phyloP scores from a whole-genome alignment of 805 yeast genomes.

The Kuraishia cidri region DNA sequence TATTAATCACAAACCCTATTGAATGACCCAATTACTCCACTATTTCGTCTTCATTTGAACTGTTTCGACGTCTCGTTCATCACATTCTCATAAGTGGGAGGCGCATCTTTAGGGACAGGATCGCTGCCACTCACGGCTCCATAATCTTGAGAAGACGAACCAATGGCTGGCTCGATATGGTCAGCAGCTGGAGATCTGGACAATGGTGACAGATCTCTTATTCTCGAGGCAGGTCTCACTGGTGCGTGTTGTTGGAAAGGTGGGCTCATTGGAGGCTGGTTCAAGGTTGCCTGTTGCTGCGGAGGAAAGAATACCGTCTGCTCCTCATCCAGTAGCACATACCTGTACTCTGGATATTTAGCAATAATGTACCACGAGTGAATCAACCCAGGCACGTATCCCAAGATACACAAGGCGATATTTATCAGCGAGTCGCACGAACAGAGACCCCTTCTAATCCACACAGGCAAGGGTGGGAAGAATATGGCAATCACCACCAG shows the following conservation, averaged over 20 bases:
- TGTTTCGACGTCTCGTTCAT: conserved; percentile 22
- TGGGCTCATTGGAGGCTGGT: not conserved
- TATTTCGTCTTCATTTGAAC: no score
- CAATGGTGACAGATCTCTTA: no score
- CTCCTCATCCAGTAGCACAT: conserved; percentile 7
- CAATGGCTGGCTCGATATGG: not conserved
- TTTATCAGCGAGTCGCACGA: conserved; percentile 66
- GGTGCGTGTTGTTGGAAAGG: not conserved
- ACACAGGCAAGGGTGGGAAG: conserved; percentile 75
- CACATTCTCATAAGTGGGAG: conserved; percentile 26
- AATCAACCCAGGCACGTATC: conserved; percentile 62
- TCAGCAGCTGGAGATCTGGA: not conserved
- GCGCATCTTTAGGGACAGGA: conserved; percentile 15
- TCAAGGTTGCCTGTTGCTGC: not conserved
- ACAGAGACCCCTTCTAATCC: conserved; percentile 62
- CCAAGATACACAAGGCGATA: conserved; percentile 49
- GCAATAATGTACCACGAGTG: conserved; percentile 64
- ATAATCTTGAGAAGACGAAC: conserved; percentile 4
- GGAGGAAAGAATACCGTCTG: conserved; percentile 5
- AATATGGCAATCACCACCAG: conserved; percentile 62
- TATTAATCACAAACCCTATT: no score
- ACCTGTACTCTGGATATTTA: conserved; percentile 29
- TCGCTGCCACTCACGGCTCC: conserved; percentile 9
- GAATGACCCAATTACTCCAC: no score
- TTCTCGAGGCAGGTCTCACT: not conserved